Evolutionary conservation across 2,329 filamentous ascomycete genomes (phyloP).

Genomic region (Beauveria asiatica): DNA sequence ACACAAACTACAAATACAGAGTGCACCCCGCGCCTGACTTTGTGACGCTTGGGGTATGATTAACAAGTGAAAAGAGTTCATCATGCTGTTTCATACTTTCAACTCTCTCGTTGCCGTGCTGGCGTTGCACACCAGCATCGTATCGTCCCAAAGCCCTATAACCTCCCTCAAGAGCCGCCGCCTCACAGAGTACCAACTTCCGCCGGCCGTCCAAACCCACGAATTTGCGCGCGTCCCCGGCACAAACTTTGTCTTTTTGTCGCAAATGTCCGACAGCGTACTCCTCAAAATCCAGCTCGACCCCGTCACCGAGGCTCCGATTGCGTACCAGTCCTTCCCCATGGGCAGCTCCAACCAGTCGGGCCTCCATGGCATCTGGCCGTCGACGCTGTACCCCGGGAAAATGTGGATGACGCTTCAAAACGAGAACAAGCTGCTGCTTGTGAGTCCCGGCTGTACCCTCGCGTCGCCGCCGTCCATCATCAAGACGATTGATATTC

Average conservation of each 20-base stretch:
- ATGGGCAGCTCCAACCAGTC: background rate
- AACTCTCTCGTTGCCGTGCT: background rate
- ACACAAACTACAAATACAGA: too few species aligned
- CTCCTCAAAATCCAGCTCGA: background rate
- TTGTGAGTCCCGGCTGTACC: background rate
- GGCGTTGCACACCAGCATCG: background rate
- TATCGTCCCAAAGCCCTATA: background rate
- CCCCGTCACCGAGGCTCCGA: background rate
- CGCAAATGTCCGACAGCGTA: background rate
- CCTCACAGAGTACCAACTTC: background rate
- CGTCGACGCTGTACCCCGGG: background rate
- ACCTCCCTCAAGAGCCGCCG: background rate
- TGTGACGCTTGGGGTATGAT: too few species aligned
- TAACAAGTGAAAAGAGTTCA: too few species aligned
- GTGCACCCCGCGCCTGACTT: too few species aligned
- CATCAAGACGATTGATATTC: background rate
- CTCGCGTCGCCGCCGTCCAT: background rate
- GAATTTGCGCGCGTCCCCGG: background rate
- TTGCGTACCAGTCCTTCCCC: background rate
- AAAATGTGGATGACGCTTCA: background rate
- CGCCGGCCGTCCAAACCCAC: background rate
- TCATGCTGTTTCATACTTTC: background rate
- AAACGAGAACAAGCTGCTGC: background rate
- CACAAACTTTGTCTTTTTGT: background rate
- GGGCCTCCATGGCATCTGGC: background rate